Conservation (phyloP, 495 filamentous ascomycete species). For the Penicillium turbatum region DNA sequence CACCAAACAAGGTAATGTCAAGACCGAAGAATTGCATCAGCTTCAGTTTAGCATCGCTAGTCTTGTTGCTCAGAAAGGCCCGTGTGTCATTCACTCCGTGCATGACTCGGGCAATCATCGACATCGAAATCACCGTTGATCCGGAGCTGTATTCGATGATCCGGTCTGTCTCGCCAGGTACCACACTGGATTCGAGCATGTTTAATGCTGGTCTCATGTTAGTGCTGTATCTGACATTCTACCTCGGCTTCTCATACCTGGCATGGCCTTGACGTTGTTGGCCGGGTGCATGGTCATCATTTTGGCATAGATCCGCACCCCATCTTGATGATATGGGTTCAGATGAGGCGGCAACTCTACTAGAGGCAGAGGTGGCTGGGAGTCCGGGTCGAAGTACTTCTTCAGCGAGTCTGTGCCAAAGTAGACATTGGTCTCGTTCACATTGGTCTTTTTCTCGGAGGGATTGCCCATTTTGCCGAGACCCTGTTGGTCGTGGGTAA, state of each 20-base stretch:
- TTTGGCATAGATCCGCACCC: constrained; percentile 60
- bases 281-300: constrained; percentile 60
- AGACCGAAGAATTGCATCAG: constrained; percentile 59
- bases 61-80: constrained; percentile 60
- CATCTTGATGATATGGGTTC: constrained; percentile 54
- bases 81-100: constrained; percentile 49
- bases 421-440: constrained; percentile 52
- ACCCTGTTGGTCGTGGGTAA: neutral
- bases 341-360: constrained; percentile 55
- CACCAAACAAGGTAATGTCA: constrained; percentile 53
- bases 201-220: constrained; percentile 43
- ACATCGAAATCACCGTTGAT: constrained; percentile 58
- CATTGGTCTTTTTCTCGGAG: constrained; percentile 29
- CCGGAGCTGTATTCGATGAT: constrained; percentile 61
- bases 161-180: constrained; percentile 40
- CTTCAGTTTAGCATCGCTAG: constrained; percentile 47
- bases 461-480: constrained; percentile 1
- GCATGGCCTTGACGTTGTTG: constrained; percentile 61
- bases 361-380: constrained; percentile 52
- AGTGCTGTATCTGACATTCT: neutral
- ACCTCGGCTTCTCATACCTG: constrained; percentile 40
- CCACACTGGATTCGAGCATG: constrained; percentile 47
- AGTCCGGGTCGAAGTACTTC: constrained; percentile 56
- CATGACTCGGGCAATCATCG: constrained; percentile 51
- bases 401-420: constrained; percentile 49